These are phyloP conservation scores for Anthracocystis panici-leucophaei DNA, from an alignment of 1,284 basidiomycete species.

Conservation along the genomic window DNA sequence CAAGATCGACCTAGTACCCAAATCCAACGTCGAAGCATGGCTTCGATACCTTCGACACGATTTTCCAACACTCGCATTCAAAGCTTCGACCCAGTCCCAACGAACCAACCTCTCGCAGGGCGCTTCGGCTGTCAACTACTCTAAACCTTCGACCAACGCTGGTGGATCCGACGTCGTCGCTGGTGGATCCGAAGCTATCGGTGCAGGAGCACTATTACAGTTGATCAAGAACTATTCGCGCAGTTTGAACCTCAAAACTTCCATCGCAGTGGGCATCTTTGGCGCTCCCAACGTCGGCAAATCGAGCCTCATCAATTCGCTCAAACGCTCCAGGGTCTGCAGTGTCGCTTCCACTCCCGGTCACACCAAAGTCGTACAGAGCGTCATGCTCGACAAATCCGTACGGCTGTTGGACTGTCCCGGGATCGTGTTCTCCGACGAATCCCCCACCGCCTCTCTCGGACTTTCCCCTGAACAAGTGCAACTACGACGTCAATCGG, in stretches of 20 bases:
- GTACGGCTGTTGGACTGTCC: slow-evolving; percentile 94
- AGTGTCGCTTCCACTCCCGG: slow-evolving; percentile 95
- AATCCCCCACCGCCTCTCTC: slow-evolving; percentile 71
- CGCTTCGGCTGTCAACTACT: slow-evolving; percentile 27
- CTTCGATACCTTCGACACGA: slow-evolving; percentile 88
- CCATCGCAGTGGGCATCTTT: slow-evolving; percentile 86
- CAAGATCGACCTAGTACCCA: slow-evolving; percentile 78
- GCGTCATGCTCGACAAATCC: slow-evolving; percentile 90
- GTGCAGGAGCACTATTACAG: slow-evolving; percentile 78
- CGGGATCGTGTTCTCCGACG: slow-evolving; percentile 78
- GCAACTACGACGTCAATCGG: slow-evolving; percentile 44
- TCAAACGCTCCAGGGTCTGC: slow-evolving; percentile 80
- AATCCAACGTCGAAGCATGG: slow-evolving; percentile 90
- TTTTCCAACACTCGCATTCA: slow-evolving; percentile 93
- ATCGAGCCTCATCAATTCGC: slow-evolving; percentile 91
- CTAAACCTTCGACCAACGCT: background rate
- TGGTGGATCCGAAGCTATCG: slow-evolving; percentile 71
- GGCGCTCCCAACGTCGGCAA: slow-evolving; percentile 99
- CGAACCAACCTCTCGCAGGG: slow-evolving; percentile 75
- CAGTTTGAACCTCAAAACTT: slow-evolving; percentile 60
- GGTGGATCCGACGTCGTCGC: slow-evolving; percentile 22
- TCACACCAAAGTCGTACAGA: slow-evolving; percentile 94
- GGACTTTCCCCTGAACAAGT: slow-evolving; percentile 72
- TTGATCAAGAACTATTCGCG: slow-evolving; percentile 89
- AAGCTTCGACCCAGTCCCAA: slow-evolving; percentile 84